A percentile compares a stretch with the other conserved stretches of the same genome.
phyloP scores from a whole-genome alignment of 108 stramenopile species.

The Tribonema minus region DNA sequence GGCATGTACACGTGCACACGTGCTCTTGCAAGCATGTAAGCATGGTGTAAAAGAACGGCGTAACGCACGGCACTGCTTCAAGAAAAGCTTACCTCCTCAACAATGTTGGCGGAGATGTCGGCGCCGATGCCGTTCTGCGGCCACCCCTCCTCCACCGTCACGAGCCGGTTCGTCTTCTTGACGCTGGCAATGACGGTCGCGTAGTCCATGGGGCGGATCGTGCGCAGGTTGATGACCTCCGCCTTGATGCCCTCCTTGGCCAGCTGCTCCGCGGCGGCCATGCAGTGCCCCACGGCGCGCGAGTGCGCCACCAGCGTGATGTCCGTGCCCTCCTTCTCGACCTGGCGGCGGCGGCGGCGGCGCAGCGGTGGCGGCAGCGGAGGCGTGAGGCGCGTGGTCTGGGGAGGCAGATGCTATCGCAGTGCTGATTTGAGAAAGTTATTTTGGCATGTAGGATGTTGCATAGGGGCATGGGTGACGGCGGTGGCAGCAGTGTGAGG shows the following conservation, averaged over 20 bases:
- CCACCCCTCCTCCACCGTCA: slow-evolving; percentile 89
- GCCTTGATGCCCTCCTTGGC: slow-evolving; percentile 71
- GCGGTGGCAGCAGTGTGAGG: too few relatives aligned
- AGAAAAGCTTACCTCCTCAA: slow-evolving; percentile 63
- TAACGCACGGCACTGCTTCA: too few relatives aligned
- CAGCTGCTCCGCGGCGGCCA: slow-evolving; percentile 86
- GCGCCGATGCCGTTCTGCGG: slow-evolving; percentile 90
- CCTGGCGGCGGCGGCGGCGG: background rate
- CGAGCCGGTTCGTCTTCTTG: slow-evolving; percentile 90
- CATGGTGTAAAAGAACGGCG: too few relatives aligned
- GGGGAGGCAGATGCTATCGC: too few relatives aligned
- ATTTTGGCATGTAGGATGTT: too few relatives aligned
- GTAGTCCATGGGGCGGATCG: slow-evolving; percentile 90
- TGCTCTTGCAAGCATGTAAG: too few relatives aligned
- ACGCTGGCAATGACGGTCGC: slow-evolving; percentile 83
- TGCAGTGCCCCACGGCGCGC: slow-evolving; percentile 75
- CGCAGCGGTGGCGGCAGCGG: background rate
- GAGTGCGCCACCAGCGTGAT: slow-evolving; percentile 91
- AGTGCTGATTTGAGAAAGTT: too few relatives aligned
- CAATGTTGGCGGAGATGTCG: slow-evolving; percentile 90
- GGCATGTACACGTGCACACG: too few relatives aligned
- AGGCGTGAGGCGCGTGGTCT: too few relatives aligned
- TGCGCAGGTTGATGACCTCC: slow-evolving; percentile 86
- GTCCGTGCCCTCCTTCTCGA: slow-evolving; percentile 71
- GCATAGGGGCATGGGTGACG: too few relatives aligned